Base-by-base conservation (phyloP, 2,329 filamentous ascomycete genomes). In the Coniella vitis region DNA sequence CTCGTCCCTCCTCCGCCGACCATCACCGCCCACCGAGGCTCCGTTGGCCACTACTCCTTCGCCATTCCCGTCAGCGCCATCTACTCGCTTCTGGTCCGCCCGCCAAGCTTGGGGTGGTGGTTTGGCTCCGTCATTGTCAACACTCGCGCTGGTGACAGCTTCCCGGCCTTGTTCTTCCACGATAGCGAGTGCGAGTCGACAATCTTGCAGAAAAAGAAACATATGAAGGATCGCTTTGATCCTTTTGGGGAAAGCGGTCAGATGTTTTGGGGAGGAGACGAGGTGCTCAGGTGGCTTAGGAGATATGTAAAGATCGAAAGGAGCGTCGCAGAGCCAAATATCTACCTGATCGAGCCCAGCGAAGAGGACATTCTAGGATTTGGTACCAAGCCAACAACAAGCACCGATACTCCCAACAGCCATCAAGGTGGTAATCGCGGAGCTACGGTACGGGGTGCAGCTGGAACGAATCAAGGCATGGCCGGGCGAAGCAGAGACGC, bases 221-320 rank as follows among this genome's bases (percentile, higher is more conserved):
- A 87, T 46, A 81, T 89, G 1, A 79, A 78, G 54, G 89, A 96
- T 58, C 87, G 74, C 38, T 97, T 98, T 60, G 90, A 96, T 59
- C 90, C 90, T 0, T 96, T 96, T 64, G 84, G 85, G 14, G 87
- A 89, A 54, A 78, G 78, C 55, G 91, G 91, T 0, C 81, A 87
- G 63, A 84, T 95, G 74, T 97, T 96, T 62, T 98, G 94, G 93
- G 94, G 93, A 49, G 93, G 93, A 4, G 93, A 98, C 63, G 91
- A 98, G 69, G 86, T 97, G 1, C 65, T 98, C 41, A 78, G 89
- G 48, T 98, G 94, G 93, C 62, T 98, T 58, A 87, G 83, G 63
- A 77, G 84, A 63, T 96, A 95, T 65, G 80, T 93, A 7, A 76
- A 75, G 17, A 81, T 98, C 13, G 87, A 97, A 66, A 77, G 89